phyloP scores from a whole-genome alignment of 1,139 yeast genomes.

The Taphrina flavorubra region DNA sequence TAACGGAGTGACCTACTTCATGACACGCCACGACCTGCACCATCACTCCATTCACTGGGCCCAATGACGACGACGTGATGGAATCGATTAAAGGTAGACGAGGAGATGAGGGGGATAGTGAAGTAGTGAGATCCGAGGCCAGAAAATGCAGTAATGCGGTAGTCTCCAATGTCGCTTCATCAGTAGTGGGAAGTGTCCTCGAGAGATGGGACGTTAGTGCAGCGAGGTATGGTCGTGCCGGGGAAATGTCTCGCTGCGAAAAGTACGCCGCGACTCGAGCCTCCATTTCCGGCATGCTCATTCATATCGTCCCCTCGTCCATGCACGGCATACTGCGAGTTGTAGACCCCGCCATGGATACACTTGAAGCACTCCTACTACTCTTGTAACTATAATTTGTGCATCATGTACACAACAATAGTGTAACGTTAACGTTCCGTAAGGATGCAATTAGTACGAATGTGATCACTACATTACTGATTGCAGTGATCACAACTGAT shows the following conservation, averaged over 20 bases:
- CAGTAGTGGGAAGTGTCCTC: background rate
- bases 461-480: background rate
- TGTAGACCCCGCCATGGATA: no score
- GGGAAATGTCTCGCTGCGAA: background rate
- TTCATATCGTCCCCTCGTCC: no score
- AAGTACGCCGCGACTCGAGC: background rate
- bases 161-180: background rate
- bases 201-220: background rate
- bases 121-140: background rate
- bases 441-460: no score
- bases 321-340: no score
- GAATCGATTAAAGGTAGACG: no score
- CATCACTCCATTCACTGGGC: background rate
- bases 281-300: no score
- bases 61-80: background rate
- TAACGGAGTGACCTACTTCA: conserved; percentile 3
- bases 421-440: no score
- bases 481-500: background rate
- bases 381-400: no score
- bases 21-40: conserved; percentile 18
- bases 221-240: background rate
- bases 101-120: conserved; percentile 3
- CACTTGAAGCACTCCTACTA: no score
- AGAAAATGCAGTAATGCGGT: background rate
- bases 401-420: no score